Conservation (phyloP, 208 protist genomes). For the Entamoeba histolytica region DNA sequence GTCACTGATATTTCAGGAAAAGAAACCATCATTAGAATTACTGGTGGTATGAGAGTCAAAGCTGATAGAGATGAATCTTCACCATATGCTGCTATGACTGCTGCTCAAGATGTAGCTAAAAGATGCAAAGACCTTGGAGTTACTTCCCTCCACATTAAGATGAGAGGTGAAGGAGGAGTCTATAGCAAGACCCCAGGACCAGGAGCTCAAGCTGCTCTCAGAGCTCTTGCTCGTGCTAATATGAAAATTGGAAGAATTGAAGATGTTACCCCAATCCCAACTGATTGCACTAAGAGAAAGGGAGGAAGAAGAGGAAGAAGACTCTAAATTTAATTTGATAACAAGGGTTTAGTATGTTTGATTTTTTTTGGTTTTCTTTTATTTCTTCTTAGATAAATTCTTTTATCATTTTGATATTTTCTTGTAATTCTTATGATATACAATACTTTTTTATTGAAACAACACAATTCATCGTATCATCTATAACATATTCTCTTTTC, state of each 20-base stretch:
- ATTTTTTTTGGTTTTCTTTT: too few species aligned
- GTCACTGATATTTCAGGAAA: constrained; percentile 93
- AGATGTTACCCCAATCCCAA: constrained; percentile 98
- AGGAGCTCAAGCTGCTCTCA: constrained; percentile 57
- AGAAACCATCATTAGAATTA: constrained; percentile 90
- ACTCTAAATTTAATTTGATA: neutral
- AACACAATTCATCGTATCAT: too few species aligned
- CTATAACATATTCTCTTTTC: too few species aligned
- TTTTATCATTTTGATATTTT: too few species aligned
- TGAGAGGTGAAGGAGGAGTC: constrained; percentile 77
- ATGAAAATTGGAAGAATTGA: constrained; percentile 99
- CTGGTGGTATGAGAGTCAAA: constrained; percentile 99
- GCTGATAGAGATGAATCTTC: constrained; percentile 97
- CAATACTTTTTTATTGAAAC: too few species aligned
- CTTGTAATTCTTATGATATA: too few species aligned
- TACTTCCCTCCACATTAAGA: constrained; percentile 96
- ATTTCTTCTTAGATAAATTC: too few species aligned
- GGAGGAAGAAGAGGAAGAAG: constrained; percentile 87
- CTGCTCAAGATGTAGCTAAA: constrained; percentile 89
- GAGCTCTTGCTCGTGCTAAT: constrained; percentile 87
- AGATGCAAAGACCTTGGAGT: constrained; percentile 70
- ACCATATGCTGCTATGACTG: constrained; percentile 98
- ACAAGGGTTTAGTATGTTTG: too few species aligned
- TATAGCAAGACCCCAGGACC: neutral
- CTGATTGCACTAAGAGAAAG: constrained; percentile 90